These are phyloP conservation scores for Orbilia ellipsospora DNA, from an alignment of 2,329 filamentous ascomycete species.

Conservation along the genomic window DNA sequence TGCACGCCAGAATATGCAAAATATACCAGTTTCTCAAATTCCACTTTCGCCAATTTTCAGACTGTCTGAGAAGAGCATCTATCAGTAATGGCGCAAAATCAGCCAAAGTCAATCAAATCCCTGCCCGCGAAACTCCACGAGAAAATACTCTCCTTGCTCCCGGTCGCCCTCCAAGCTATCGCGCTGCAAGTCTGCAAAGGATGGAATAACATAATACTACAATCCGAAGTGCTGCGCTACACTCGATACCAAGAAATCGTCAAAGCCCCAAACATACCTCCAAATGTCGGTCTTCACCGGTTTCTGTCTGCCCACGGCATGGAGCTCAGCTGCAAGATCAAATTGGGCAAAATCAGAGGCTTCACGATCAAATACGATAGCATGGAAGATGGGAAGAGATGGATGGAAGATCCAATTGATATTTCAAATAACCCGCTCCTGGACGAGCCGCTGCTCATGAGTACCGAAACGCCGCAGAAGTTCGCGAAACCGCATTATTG, in stretches of 20 bases:
- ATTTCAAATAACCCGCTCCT: neutral
- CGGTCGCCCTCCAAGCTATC: neutral
- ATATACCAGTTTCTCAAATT: too few species aligned
- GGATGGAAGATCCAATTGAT: neutral
- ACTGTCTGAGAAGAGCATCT: too few species aligned
- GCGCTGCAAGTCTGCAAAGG: neutral
- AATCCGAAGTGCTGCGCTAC: neutral
- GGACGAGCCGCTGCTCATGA: neutral
- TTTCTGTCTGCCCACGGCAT: neutral
- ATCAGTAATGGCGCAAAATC: too few species aligned
- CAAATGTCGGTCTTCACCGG: neutral
- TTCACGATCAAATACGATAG: neutral
- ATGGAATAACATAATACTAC: neutral
- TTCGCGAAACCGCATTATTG: neutral
- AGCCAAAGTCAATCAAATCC: neutral
- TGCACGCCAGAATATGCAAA: too few species aligned
- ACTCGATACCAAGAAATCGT: constrained; percentile 3
- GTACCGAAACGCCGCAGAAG: neutral
- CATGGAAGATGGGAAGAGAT: neutral
- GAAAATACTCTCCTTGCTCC: neutral
- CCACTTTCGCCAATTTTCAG: too few species aligned
- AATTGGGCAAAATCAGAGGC: neutral
- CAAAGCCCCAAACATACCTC: constrained; percentile 1
- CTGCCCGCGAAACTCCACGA: neutral
- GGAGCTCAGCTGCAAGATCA: neutral